Evolutionary conservation across 441 rosid species (phyloP), one percentile per base, ranked within the genome.

Genomic region (Erodium moschatum): DNA sequence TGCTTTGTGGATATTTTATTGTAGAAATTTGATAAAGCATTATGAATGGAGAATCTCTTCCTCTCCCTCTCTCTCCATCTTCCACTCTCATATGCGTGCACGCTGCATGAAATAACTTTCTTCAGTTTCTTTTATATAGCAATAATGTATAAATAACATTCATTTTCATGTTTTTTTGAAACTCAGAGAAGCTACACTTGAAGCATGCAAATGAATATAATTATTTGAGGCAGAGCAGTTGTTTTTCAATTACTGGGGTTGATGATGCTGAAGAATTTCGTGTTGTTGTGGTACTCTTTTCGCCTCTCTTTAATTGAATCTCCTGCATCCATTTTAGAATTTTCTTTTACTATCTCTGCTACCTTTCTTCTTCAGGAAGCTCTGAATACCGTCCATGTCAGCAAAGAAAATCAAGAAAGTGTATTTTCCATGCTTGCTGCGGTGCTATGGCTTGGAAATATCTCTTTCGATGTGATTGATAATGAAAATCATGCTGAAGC

Each of bases 351-450:
- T 9, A 27, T 50, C 16, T 54, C 73, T 76, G 61, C 73, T 64
- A 56, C 50, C 67, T 50, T 64, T 67, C 46, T 40, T 40, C 46
- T 76, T 72, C 82, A 94, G 99, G 99, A 94, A 81, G 99, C 99
- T 75, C 81, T 94, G 74, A 90, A 94, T 78, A 71, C 85, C 84
- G 99, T 94, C 75, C 99, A 94, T 81, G 89, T 91, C 69, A 86
- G 88, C 86, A 85, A 85, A 85, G 97, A 90, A 81, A 96, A 94
- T 82, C 99, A 94, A 75, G 97, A 94, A 69, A 88, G 86, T 81
- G 94, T 90, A 6, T 94, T 91, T 69, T 85, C 96, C 67, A 91
- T 91, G 97, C 92, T 94, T 75, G 87, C 99, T 74, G 97, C 97
- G 48, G 97, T 94, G 16, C 67, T 94, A 67, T 94, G 99, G 97